These are phyloP conservation scores for Platismatia glauca DNA, from an alignment of 495 filamentous ascomycete species.

Conservation along the genomic window DNA sequence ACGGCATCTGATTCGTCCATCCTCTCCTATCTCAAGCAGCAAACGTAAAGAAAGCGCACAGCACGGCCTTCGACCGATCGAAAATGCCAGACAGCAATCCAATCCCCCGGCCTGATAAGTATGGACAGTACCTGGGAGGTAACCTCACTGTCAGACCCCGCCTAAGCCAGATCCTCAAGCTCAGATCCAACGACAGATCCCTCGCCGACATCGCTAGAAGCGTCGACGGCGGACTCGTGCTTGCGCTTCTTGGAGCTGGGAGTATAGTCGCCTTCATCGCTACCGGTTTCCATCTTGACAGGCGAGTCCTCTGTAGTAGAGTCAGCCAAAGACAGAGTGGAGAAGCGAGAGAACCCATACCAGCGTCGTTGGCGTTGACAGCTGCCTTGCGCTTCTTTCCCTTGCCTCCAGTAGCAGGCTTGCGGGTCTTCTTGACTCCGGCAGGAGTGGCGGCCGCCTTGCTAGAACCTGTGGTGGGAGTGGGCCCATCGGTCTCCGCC, in stretches of 20 bases:
- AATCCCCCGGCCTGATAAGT: not conserved
- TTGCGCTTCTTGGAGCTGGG: conserved; percentile 10
- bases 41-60: not conserved
- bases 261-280: not conserved
- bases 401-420: not conserved
- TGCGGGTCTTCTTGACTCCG: conserved; percentile 7
- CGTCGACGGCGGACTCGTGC: not conserved
- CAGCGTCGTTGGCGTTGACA: not conserved
- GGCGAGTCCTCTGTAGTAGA: not conserved
- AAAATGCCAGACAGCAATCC: not conserved
- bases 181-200: not conserved
- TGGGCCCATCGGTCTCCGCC: not conserved
- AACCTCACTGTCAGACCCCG: not conserved
- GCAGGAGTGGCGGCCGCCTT: not conserved
- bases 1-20: not conserved
- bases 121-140: not conserved
- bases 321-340: not conserved
- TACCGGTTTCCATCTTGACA: not conserved
- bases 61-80: not conserved
- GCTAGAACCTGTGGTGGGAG: not conserved
- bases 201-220: not conserved
- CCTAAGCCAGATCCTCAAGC: not conserved
- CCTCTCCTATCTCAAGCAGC: not conserved
- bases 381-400: not conserved
- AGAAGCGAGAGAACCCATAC: not conserved